Evolutionary conservation across 805 yeast species (phyloP).

Genomic region (Saccharomycopsis vini): DNA sequence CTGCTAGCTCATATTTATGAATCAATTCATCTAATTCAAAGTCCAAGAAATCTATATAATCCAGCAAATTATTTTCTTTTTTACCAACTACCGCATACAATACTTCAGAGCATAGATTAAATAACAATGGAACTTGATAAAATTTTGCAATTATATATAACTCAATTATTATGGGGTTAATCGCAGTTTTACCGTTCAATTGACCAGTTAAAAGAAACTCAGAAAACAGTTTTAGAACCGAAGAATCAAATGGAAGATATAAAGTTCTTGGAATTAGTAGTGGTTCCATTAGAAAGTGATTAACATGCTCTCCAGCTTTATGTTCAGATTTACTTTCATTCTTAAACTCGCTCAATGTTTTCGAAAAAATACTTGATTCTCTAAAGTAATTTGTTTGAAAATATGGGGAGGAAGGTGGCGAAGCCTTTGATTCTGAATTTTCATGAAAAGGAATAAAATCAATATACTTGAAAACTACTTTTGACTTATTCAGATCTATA

Average conservation of each 20-base stretch:
- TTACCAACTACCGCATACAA: conserved; percentile 62
- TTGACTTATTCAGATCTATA: no score
- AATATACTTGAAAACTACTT: no score
- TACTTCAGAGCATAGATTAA: conserved; percentile 55
- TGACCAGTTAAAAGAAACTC: conserved; percentile 77
- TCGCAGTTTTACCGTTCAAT: conserved; percentile 58
- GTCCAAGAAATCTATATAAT: conserved; percentile 23
- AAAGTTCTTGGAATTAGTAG: conserved; percentile 57
- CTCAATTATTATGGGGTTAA: conserved; percentile 47
- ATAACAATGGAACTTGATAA: conserved; percentile 60
- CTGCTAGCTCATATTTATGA: conserved; percentile 21
- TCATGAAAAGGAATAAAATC: no score
- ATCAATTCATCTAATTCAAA: conserved; percentile 22
- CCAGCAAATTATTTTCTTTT: conserved; percentile 43
- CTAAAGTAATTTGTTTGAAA: no score
- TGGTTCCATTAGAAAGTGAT: conserved; percentile 39
- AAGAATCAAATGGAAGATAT: conserved; percentile 58
- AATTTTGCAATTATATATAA: conserved; percentile 35
- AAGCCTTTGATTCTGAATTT: no score
- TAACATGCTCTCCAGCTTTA: no score
- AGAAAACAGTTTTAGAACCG: conserved; percentile 53
- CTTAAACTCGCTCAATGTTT: no score
- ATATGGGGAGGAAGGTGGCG: no score
- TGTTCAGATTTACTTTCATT: no score
- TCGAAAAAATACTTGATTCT: no score